Evolutionary conservation across 192 early-diverging fungal species (phyloP), one percentile per base, ranked within the genome.

Genomic region (Irineochytrium annulatum): DNA sequence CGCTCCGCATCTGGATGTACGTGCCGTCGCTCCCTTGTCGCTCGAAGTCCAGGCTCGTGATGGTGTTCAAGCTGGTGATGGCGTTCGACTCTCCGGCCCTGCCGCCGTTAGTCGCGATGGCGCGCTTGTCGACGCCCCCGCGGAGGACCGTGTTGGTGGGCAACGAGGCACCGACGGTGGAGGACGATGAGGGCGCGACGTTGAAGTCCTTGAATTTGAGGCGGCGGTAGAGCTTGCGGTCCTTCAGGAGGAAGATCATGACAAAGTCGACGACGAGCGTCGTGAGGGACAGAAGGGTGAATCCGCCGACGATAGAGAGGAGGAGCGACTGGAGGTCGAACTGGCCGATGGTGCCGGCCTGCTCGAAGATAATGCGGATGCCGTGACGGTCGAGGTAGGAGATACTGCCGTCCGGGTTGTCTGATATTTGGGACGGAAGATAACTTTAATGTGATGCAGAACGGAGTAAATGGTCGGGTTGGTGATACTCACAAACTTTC

Each of bases 181-280:
- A n/a, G n/a, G n/a, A n/a, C n/a, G n/a, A n/a, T n/a, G n/a, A n/a
- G n/a, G n/a, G n/a, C n/a, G n/a, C n/a, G n/a, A n/a, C n/a, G n/a
- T n/a, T n/a, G n/a, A n/a, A n/a, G n/a, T n/a, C n/a, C n/a, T n/a
- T n/a, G n/a, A n/a, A 71, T 45, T 71, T 71, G 45, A 52, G 33
- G 3, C 64, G 35, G 2, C 29, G 20, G 58, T 71, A 71, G 4
- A 66, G 54, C 33, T 59, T 20, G 32, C 63, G 43, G 30, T 57
- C 31, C 35, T 64, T 64, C 60, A 62, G 34, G 24, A 67, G 34
- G 57, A 55, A 71, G 24, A 75, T 39, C 63, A 75, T 75, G 27
- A 68, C 34, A 0, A 19, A 34, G 31, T 75, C 73, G 43, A 75
- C 73, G 30, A 71, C 56, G n/a, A 68, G 22, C 16, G 63, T 41